These are phyloP conservation scores for Dimargaris xerosporica DNA, from an alignment of 192 early-diverging fungal species.

Conservation along the genomic window DNA sequence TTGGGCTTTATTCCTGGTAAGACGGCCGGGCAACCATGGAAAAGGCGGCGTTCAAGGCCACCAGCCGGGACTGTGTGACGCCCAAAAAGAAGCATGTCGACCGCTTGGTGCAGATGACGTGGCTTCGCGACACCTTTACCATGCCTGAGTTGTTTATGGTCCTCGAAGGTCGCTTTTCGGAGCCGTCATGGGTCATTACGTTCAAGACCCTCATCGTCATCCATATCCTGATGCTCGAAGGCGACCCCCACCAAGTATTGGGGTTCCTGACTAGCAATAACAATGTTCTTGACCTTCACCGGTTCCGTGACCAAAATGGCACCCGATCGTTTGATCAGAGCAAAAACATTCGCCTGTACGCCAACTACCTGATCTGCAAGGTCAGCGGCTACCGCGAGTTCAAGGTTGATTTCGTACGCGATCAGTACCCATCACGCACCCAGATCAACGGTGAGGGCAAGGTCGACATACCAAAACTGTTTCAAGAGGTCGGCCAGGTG, in stretches of 20 bases:
- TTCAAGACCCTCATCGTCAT: slow-evolving; percentile 34
- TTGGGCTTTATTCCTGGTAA: no score
- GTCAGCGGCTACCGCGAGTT: slow-evolving; percentile 29
- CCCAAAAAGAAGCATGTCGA: slow-evolving; percentile 38
- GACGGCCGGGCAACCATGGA: slow-evolving; percentile 21
- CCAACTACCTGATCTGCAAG: slow-evolving; percentile 29
- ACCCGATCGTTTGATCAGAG: slow-evolving; percentile 34
- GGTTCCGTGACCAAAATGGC: slow-evolving; percentile 31
- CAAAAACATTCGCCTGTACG: slow-evolving; percentile 33
- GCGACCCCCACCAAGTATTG: slow-evolving; percentile 23
- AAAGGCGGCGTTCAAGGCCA: slow-evolving; percentile 35
- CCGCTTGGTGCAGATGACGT: slow-evolving; percentile 32
- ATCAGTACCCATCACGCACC: slow-evolving; percentile 22
- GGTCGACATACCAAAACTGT: slow-evolving; percentile 24
- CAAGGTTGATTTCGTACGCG: slow-evolving; percentile 28
- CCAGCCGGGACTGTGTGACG: slow-evolving; percentile 29
- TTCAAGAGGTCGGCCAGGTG: slow-evolving; percentile 29
- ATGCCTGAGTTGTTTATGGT: slow-evolving; percentile 33
- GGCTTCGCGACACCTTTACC: slow-evolving; percentile 19
- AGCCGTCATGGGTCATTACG: slow-evolving; percentile 33
- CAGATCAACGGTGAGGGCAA: slow-evolving; percentile 25
- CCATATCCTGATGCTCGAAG: slow-evolving; percentile 32
- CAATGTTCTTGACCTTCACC: slow-evolving; percentile 25
- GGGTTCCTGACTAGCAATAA: slow-evolving; percentile 24
- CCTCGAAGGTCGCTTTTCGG: slow-evolving; percentile 29